Percentiles rank a stretch among this genome's conserved stretches.
Conservation (phyloP, 345 rosid species). For the Lepidium africanum region DNA sequence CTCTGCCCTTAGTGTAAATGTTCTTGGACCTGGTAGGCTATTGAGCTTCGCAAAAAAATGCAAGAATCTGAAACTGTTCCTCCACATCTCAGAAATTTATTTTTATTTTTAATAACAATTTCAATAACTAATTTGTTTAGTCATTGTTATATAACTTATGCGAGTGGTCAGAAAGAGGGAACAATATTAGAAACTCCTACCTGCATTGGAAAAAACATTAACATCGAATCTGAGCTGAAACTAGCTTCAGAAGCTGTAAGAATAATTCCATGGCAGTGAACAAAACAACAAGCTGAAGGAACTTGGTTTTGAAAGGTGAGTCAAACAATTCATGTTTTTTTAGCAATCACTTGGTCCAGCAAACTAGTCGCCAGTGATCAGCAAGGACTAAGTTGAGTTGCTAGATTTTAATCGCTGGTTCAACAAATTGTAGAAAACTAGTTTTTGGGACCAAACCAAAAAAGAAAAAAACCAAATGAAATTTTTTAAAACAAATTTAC, state of each 20-base stretch:
- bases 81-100: slow-evolving; percentile 26
- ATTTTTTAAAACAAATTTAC: too few species aligned
- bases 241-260: slow-evolving; percentile 24
- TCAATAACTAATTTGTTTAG: too few species aligned
- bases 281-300: slow-evolving; percentile 26
- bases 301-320: slow-evolving; percentile 35
- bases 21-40: slow-evolving; percentile 41
- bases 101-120: too few species aligned
- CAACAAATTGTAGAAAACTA: too few species aligned
- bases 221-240: slow-evolving; percentile 34
- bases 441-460: too few species aligned
- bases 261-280: slow-evolving; percentile 9
- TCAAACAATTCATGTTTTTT: not conserved
- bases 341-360: too few species aligned
- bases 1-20: slow-evolving; percentile 42
- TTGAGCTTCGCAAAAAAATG: slow-evolving; percentile 41
- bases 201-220: slow-evolving; percentile 16
- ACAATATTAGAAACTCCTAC: slow-evolving; percentile 26
- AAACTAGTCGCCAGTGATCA: too few species aligned
- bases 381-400: too few species aligned
- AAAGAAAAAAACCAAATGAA: too few species aligned
- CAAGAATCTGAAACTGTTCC: slow-evolving; percentile 27
- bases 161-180: slow-evolving; percentile 50
- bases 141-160: slow-evolving; percentile 38
- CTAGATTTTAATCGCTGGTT: too few species aligned